Conservation (phyloP, 495 filamentous ascomycete genomes). For the Haplographium delicatum region DNA sequence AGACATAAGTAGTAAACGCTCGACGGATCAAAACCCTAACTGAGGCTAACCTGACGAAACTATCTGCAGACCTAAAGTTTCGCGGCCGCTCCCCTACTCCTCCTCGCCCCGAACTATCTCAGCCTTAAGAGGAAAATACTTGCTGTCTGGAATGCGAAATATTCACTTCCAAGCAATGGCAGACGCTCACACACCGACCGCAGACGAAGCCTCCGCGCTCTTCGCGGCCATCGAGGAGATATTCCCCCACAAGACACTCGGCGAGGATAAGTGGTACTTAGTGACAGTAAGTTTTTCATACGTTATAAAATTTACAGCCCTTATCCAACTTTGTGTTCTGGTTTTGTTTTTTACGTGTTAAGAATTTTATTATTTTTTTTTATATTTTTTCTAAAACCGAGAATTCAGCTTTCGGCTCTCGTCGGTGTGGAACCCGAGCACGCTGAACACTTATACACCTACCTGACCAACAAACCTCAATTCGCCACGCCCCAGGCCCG, state of each 20-base stretch:
- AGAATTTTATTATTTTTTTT: neutral
- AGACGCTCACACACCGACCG: slow-evolving; percentile 24
- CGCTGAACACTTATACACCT: slow-evolving; percentile 43
- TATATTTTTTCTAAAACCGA: neutral
- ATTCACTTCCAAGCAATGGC: slow-evolving; percentile 12
- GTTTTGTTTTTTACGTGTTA: too few species aligned
- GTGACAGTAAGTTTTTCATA: slow-evolving; percentile 34
- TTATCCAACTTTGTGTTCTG: neutral
- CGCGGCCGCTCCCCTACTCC: too few species aligned
- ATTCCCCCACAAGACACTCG: slow-evolving; percentile 42
- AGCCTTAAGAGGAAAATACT: too few species aligned
- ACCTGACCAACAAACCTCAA: slow-evolving; percentile 39
- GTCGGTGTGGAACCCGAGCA: slow-evolving; percentile 42
- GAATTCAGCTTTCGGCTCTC: slow-evolving; percentile 37
- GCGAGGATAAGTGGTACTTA: slow-evolving; percentile 53
- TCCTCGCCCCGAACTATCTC: too few species aligned
- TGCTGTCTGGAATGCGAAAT: too few species aligned
- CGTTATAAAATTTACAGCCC: neutral
- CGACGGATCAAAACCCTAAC: too few species aligned
- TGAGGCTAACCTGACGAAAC: too few species aligned
- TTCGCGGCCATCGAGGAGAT: slow-evolving; percentile 47
- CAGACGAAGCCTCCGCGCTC: slow-evolving; percentile 31
- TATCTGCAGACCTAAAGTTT: too few species aligned
- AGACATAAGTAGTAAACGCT: too few species aligned
- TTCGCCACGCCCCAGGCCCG: slow-evolving; percentile 34